These are phyloP conservation scores for Podospora conica DNA, from an alignment of 495 filamentous ascomycete species.

Conservation along the genomic window DNA sequence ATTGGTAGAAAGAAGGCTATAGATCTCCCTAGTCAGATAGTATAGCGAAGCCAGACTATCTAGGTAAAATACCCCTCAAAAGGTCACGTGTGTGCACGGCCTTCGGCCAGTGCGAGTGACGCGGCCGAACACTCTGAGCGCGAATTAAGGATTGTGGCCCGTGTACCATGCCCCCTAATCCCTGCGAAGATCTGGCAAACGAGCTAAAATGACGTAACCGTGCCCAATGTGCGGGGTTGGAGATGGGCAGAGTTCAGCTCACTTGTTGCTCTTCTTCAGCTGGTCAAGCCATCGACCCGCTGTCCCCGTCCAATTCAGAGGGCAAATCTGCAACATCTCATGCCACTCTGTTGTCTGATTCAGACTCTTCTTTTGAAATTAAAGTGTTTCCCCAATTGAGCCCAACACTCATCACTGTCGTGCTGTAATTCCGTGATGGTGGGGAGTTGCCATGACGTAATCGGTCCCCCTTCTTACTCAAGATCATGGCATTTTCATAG, in stretches of 20 bases:
- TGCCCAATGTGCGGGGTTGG: neutral
- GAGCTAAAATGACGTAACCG: neutral
- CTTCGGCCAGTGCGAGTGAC: too few relatives aligned
- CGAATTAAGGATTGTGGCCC: neutral
- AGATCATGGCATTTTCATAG: neutral
- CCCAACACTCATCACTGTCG: neutral
- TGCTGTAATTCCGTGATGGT: neutral
- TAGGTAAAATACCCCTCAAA: too few relatives aligned
- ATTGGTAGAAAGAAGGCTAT: too few relatives aligned
- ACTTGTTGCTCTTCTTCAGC: neutral
- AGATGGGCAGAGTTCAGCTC: neutral
- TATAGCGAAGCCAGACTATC: too few relatives aligned
- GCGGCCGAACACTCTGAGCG: neutral
- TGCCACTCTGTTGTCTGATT: neutral
- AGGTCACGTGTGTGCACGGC: too few relatives aligned
- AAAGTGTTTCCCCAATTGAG: neutral
- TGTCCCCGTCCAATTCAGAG: too few relatives aligned
- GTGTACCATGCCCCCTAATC: neutral
- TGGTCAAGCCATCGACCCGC: neutral
- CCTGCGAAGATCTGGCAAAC: neutral
- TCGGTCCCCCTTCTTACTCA: neutral
- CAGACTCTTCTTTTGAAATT: neutral
- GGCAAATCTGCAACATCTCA: too few relatives aligned
- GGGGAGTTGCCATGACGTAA: neutral
- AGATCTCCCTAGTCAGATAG: too few relatives aligned